phyloP scores from a whole-genome alignment of 768 basidiomycete species.

The Leccinum arenicola region DNA sequence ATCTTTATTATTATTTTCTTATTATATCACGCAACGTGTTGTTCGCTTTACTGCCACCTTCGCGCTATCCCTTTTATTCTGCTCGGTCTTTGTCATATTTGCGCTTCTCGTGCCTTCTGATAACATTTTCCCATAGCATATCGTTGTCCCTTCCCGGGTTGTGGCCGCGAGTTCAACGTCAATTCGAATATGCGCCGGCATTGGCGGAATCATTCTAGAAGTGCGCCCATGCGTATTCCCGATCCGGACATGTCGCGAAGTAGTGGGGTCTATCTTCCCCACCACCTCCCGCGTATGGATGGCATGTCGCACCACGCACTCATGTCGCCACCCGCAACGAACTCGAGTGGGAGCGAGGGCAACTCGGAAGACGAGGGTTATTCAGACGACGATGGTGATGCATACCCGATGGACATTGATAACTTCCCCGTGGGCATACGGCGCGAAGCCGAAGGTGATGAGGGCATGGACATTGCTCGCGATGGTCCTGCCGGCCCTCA shows the following conservation, averaged over 20 bases:
- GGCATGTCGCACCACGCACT: conserved; percentile 14
- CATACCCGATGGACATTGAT: conserved; percentile 26
- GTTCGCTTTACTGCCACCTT: conserved; percentile 16
- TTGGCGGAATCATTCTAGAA: conserved; percentile 59
- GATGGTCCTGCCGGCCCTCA: not conserved
- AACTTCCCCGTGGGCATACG: not conserved
- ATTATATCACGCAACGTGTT: conserved; percentile 23
- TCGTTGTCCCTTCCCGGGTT: conserved; percentile 70
- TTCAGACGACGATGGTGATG: conserved; percentile 25
- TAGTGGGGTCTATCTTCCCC: conserved; percentile 10
- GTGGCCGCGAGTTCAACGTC: conserved; percentile 77
- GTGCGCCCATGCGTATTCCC: conserved; percentile 20
- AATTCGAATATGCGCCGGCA: conserved; percentile 85
- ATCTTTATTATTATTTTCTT: not conserved
- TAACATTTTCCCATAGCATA: conserved; percentile 47
- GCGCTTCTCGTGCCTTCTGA: conserved; percentile 8
- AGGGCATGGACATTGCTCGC: conserved; percentile 12
- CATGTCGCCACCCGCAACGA: conserved; percentile 30
- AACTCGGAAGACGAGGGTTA: conserved; percentile 29
- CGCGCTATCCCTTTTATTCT: conserved; percentile 10
- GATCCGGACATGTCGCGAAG: conserved; percentile 18
- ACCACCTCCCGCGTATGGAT: conserved; percentile 7
- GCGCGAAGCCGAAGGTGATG: conserved; percentile 4
- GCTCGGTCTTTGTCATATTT: not conserved
- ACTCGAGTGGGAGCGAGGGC: conserved; percentile 28